Evolutionary conservation across 192 early-diverging fungal species (phyloP), one percentile per base, ranked within the genome.

Genomic region (Dissophora globulifera): DNA sequence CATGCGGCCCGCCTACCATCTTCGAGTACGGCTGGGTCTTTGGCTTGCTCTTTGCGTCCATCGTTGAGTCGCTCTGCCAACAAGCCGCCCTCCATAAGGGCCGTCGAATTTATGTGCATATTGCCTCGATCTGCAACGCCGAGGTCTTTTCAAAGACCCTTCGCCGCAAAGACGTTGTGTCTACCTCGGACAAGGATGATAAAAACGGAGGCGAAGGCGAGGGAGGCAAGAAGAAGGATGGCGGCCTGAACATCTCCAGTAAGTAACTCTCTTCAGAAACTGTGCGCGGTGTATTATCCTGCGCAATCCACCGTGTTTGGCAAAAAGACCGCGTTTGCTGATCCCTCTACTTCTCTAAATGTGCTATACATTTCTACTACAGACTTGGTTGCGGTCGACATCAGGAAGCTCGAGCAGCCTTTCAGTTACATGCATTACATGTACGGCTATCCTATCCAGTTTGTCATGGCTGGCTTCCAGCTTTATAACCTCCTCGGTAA

Each of bases 401-500:
- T 69, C 52, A 50, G 41, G 25, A 62, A 61, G 48, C 50, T 78
- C 29, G 75, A 68, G 31, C 8, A 41, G 17, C 55, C 65, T 13
- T 43, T 69, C 61, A 58, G 58, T 26, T 78, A 63, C 16, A 51
- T 78, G 85, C 41, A 75, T 83, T 67, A 27, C 59, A 38, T 92
- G n/a, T 90, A 91, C 60, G 79, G 58, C 4, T 83, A 79, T 43
- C 92, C 92, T 13, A 74, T 93, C 31, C 84, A 88, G 42, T 83
- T 93, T 31, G 20, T 85, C n/a, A 75, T 94, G n/a, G 90, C 88
- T 12, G 69, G 90, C 2, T 79, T 74, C 63, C 86, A 85, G 42
- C 81, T 98, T 47, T 89, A 94, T 63, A 62, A 63, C 31, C 79
- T 98, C 20, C 79, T 98, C 41, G 96, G 96, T n/a, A 69, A 83